Base-by-base conservation (phyloP, 2,329 filamentous ascomycete species). In the Fusarium brevicatenulatum region DNA sequence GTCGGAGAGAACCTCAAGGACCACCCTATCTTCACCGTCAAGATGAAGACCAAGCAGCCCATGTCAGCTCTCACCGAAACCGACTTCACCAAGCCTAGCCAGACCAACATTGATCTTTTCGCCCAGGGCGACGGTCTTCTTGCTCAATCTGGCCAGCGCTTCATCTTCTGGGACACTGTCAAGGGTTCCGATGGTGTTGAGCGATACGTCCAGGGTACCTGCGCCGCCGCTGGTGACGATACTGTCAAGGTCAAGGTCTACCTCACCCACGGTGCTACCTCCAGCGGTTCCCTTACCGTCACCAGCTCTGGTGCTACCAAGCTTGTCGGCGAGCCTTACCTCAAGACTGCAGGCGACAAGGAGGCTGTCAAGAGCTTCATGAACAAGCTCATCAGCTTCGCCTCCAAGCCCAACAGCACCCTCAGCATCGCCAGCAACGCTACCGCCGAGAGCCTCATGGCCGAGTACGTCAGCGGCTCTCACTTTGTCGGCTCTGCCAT, bases 331-430 rank as follows among this genome's bases (percentile, higher is more conserved):
- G 76, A 78, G 53, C 81, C 83, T 12, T 81, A 74, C 68, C 77
- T 81, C 61, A 82, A 81, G 66, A 84, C 77, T 2, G 65, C 72
- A 1, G 78, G 73, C 10, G 75, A 77, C 34, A 77, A 74, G 86
- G 83, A 82, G 52, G 82, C 86, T 37, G 87, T 89, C 79, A 86
- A 70, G n/a, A 59, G 71, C 10, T 80, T 84, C 19, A 84, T 90
- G 73, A 87, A 84, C 70, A 86, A 89, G 74, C 92, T 93, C 81
- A 89, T 93, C 34, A 90, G 90, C 39, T 88, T 90, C 61, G 90
- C 91, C 44, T 83, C 87, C 28, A 87, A 86, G n/a, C 91, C 90
- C 19, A 89, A 86, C 43, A 82, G 84, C 54, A 85, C 82, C 16
- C 84, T 93, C 21, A 85, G 82, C 73, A 91, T 91, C 73, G 82